phyloP scores from a whole-genome alignment of 306 rosid genomes.

The Glycine latifolia region DNA sequence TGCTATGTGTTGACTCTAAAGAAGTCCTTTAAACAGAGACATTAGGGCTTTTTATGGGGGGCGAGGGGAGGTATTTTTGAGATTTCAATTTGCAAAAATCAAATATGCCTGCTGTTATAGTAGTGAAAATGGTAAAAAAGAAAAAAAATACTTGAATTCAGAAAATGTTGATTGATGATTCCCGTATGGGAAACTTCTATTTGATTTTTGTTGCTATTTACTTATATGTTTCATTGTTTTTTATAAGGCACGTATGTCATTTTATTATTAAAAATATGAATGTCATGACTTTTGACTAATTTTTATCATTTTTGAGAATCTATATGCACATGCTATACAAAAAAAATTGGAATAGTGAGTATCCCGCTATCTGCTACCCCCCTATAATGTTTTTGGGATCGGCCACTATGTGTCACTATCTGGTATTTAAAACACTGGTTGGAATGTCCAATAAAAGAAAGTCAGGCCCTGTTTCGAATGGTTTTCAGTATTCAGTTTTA shows the following conservation, averaged over 20 bases:
- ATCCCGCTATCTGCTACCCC: no score
- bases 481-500: no score
- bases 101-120: background rate
- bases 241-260: background rate
- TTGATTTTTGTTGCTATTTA: background rate
- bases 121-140: background rate
- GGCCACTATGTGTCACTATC: background rate
- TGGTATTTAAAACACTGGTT: background rate
- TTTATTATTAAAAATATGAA: background rate
- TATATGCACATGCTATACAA: background rate
- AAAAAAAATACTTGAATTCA: background rate
- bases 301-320: background rate
- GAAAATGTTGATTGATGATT: background rate
- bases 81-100: background rate
- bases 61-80: background rate
- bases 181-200: background rate
- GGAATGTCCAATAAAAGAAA: background rate
- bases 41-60: background rate
- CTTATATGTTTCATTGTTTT: background rate
- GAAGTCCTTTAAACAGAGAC: no score
- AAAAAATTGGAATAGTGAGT: background rate
- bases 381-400: no score
- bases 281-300: background rate
- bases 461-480: no score
- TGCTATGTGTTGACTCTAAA: background rate